phyloP scores from a whole-genome alignment of 345 rosid genomes.

The Cardamine chenopodiifolia region DNA sequence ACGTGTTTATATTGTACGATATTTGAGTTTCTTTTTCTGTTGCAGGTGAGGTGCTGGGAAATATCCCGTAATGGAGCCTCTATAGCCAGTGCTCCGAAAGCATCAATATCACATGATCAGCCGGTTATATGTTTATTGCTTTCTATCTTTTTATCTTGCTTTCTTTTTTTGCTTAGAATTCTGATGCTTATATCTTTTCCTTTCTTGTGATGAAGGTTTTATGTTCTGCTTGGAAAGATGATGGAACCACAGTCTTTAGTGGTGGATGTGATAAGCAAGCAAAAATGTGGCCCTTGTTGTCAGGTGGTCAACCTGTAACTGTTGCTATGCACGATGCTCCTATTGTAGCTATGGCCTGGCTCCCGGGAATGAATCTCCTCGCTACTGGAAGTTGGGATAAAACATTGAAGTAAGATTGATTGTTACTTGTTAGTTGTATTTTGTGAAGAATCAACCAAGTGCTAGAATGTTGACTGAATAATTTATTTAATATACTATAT shows the following conservation, averaged over 20 bases:
- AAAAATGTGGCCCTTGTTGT: constrained; percentile 92
- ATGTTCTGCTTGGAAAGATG: constrained; percentile 98
- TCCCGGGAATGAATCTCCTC: constrained; percentile 85
- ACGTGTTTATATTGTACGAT: neutral
- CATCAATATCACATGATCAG: constrained; percentile 87
- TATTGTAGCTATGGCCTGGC: constrained; percentile 81
- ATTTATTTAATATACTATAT: neutral
- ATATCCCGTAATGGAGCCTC: constrained; percentile 59
- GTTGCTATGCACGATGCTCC: constrained; percentile 97
- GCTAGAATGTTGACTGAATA: neutral
- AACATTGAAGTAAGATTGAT: constrained; percentile 64
- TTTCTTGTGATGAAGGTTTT: constrained; percentile 53
- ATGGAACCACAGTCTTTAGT: constrained; percentile 88
- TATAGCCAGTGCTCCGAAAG: constrained; percentile 70
- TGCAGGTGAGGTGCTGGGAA: constrained; percentile 98
- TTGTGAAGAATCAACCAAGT: neutral
- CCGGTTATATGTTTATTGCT: constrained; percentile 58
- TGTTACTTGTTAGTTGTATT: constrained; percentile 1
- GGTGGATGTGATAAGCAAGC: constrained; percentile 99
- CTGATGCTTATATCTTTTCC: neutral
- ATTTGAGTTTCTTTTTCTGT: constrained; percentile 20
- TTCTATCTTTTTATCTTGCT: constrained; percentile 5
- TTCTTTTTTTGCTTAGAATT: neutral
- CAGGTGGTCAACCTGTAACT: constrained; percentile 87
- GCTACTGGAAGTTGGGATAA: constrained; percentile 96